Evolutionary conservation across 495 filamentous ascomycete species (phyloP), one percentile per base, ranked within the genome.

Genomic region (Lophiostoma macrostomum): DNA sequence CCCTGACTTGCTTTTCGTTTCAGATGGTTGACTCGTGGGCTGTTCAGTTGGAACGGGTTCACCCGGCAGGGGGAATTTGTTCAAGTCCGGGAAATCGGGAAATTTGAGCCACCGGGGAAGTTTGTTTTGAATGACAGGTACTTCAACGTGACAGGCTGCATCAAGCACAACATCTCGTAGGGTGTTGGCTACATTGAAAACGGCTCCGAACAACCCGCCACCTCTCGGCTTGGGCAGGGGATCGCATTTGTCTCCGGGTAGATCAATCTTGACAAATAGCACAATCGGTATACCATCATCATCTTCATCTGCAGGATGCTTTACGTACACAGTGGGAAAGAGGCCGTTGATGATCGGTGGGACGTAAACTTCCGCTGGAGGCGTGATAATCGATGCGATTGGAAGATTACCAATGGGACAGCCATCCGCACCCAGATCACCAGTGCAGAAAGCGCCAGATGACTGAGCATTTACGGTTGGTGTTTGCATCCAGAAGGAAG

Each of bases 181-280:
- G 13, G 34, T 48, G 28, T 32, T 34, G n/a, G 44, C 44, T 7
- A 48, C 44, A 36, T 48, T 48, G 11, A 48, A 5, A 34, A 48
- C 44, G 4, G 30, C 44, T 19, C 44, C 44, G 20, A 48, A 30
- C 11, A 48, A 23, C 8, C 30, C 44, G 16, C 36, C 18, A 13
- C 16, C 5, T 14, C 20, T 34, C 5, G 44, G 44, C 44, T 48
- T 48, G 8, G 44, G 44, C 18, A 48, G 14, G n/a, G 30, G 44
- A 36, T 48, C 28, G 31, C 45, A 49, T 27, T 49, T 49, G 31
- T 49, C 45, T 31, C 22, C 24, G 4, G 45, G 45, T 5, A 49
- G 19, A 3, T 49, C 31, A 18, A 49, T 36, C 31, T 49, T 49
- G n/a, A 49, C 45, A 19, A 49, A 49, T 4, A 34, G 45, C 13